Conservation (phyloP, 331 rosid species). For the Stylosanthes scabra region DNA sequence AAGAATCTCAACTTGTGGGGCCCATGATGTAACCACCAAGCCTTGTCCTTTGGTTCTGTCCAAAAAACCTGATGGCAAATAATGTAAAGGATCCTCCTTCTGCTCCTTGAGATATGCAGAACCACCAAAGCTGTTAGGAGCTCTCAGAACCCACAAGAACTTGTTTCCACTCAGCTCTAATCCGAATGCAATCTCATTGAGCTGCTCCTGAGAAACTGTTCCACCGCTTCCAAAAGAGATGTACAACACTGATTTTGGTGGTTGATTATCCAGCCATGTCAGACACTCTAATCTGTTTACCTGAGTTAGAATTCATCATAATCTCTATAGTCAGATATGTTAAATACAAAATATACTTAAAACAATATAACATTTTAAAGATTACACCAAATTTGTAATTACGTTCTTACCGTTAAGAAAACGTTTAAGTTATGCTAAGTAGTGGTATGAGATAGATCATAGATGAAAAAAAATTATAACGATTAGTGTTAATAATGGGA, state of each 20-base stretch:
- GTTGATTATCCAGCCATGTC: slow-evolving; percentile 25
- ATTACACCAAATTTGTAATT: no score
- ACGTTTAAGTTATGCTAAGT: no score
- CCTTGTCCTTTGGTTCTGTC: slow-evolving; percentile 23
- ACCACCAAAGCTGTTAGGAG: background rate
- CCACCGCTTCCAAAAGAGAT: slow-evolving; percentile 38
- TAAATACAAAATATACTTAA: no score
- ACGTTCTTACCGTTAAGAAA: no score
- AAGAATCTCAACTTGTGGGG: slow-evolving; percentile 34
- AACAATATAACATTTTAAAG: no score
- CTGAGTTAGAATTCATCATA: no score
- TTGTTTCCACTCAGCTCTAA: slow-evolving; percentile 32
- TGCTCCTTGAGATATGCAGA: slow-evolving; percentile 25
- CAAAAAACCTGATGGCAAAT: slow-evolving; percentile 31
- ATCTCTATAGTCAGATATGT: no score
- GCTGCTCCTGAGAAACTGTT: slow-evolving; percentile 31
- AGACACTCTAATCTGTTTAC: slow-evolving; percentile 13
- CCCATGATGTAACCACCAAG: slow-evolving; percentile 35
- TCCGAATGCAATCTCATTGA: slow-evolving; percentile 30
- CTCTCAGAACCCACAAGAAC: slow-evolving; percentile 32
- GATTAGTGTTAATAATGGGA: no score
- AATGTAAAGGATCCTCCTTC: slow-evolving; percentile 2
- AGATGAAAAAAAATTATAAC: no score
- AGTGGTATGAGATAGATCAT: no score
- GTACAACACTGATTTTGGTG: slow-evolving; percentile 27